phyloP scores from a whole-genome alignment of 139 green algal genomes.

The Penium margaritaceum region DNA sequence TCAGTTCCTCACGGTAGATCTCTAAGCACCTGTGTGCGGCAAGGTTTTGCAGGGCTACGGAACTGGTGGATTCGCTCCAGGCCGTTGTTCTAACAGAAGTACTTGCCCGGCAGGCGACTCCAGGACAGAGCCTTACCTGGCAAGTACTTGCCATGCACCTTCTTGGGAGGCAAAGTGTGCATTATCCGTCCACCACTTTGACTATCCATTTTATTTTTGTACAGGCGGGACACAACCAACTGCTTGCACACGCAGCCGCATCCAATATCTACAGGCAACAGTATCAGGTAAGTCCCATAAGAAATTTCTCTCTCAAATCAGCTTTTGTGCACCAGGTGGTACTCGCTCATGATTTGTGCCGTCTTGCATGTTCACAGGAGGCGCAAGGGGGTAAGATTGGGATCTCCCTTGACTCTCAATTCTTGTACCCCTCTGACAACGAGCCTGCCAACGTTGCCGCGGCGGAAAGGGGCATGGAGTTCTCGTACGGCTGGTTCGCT shows the following conservation, averaged over 20 bases:
- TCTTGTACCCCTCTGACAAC: constrained; percentile 29
- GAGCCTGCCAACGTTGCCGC: constrained; percentile 31
- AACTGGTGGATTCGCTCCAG: constrained; percentile 17
- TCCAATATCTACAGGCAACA: constrained; percentile 43
- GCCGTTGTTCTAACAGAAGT: constrained; percentile 20
- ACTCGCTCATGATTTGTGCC: too few species aligned
- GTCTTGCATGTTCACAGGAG: too few species aligned
- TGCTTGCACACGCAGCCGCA: constrained; percentile 49
- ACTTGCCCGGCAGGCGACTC: constrained; percentile 14
- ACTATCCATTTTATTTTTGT: too few species aligned
- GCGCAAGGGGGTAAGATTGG: constrained; percentile 46
- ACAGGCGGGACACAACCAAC: constrained; percentile 48
- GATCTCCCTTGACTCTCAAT: constrained; percentile 46
- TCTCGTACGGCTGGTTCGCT: constrained; percentile 41
- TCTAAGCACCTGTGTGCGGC: too few species aligned
- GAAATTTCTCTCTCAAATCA: too few species aligned
- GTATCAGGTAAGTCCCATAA: too few species aligned
- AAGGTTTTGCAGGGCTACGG: constrained; percentile 37
- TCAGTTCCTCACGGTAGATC: too few species aligned
- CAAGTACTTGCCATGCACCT: too few species aligned
- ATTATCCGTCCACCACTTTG: too few species aligned
- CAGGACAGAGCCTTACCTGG: constrained; percentile 46
- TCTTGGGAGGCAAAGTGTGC: too few species aligned
- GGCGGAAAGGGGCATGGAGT: constrained; percentile 42
- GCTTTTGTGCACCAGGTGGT: too few species aligned